Base-by-base conservation (phyloP, 441 rosid genomes). In the Manihot esculenta region DNA sequence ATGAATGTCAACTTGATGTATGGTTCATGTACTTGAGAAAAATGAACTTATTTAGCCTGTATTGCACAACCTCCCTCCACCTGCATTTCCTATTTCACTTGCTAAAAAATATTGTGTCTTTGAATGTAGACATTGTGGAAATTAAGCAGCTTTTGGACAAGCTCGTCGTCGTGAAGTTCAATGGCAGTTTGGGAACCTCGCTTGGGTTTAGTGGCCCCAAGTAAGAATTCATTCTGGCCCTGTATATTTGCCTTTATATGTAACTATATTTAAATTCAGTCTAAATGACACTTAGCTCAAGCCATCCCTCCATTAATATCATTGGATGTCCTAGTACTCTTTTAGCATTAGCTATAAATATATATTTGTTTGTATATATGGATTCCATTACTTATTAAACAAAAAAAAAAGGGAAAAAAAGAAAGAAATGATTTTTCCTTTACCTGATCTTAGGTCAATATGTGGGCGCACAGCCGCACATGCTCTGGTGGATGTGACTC, bases 121-220 rank as follows among this genome's bases (percentile, higher is more conserved):
- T 35, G 17, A 35, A 35, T 72, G 75, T 80, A 85, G 88, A 81
- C 76, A 61, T 42, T 76, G 77, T 58, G 11, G 86, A 84, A 76
- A 75, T 75, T 49, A 85, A 79, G 83, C 65, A 68, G 42, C 77
- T 77, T 58, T 71, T 89, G 81, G 85, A 85, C 74, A 81, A 87
- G 74, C 85, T 87, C 70, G 88, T 83, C 60, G 84, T 89, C 67
- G 77, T 89, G 78, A 87, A 81, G 77, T 76, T 75, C 68, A 83
- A 79, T 72, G 75, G 68, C 65, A 68, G 79, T 55, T 73, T 74
- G 70, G 89, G 86, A 76, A 82, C 80, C 64, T 41, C 76, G 49
- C 59, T 89, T 71, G 88, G 87, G 21, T 83, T 75, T 47, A 64
- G 41, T 76, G 87, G 91, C 58, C 89, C 88, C 58, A 84, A 80